Evolutionary conservation across 2,329 filamentous ascomycete species (phyloP), one percentile per base, ranked within the genome.

Genomic region (Atkinsonella texensis): DNA sequence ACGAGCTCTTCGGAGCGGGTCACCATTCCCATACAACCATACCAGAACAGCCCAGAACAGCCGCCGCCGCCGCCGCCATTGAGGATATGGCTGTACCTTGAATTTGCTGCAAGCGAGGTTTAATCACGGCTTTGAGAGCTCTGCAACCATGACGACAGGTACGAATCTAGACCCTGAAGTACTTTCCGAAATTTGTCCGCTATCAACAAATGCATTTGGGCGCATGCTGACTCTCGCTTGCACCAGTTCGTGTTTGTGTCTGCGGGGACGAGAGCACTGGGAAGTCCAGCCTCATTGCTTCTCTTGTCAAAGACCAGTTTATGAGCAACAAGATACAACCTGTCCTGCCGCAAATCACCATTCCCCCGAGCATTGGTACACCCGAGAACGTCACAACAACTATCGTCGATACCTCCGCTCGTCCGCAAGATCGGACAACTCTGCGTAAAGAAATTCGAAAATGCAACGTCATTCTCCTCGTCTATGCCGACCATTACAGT

Each of bases 401-500:
- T 58, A 91, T 98, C 61, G 89, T 98, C 72, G 93, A 98, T 69
- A 98, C 93, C 33, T 97, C 91, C 35, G 89, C 93, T 39, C 80
- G 95, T 10, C 93, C 93, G 1, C 90, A 96, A 68, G 91, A 98
- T 65, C 84, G 93, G 58, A 87, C 85, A 54, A 90, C 84, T 17
- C 75, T 98, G 53, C 85, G 90, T 55, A 93, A 93, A 65, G 93
- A 97, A 71, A 90, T 98, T 55, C 84, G 93, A 57, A 96, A 96
- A 68, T 93, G 86, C 63, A 98, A 96, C 66, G 91, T 96, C 58
- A 97, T 98, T 57, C 77, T 97, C 17, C 81, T 98, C 43, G 90
- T 98, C 51, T 98, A 98, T 68, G 90, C 90, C 58, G 93, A 98
- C 67, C 91, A 97, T 70, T 98, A 98, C 74, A 97, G 90, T 76